phyloP scores from a whole-genome alignment of 768 basidiomycete species.

The Lactarius sanguifluus region DNA sequence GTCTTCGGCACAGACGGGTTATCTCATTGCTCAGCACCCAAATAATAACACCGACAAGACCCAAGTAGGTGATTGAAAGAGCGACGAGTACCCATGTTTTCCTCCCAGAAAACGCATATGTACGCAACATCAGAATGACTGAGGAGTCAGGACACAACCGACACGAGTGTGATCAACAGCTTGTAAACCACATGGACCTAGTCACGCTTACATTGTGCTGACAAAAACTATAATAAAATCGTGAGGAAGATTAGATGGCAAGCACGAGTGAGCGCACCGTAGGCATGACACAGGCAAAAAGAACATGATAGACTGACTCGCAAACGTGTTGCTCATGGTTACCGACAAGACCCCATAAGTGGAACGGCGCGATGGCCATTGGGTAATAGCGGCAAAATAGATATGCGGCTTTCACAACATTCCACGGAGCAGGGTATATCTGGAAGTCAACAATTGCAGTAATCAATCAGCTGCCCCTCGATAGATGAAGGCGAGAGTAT shows the following conservation, averaged over 20 bases:
- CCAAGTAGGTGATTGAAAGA: constrained; percentile 9
- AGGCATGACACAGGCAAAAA: constrained; percentile 20
- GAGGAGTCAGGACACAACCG: background rate
- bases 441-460: background rate
- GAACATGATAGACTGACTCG: constrained; percentile 6
- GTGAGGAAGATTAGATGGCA: background rate
- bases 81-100: constrained; percentile 1
- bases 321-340: constrained; percentile 13
- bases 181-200: background rate
- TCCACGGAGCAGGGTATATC: constrained; percentile 25
- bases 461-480: background rate
- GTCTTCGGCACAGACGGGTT: background rate
- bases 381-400: constrained; percentile 27
- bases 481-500: no score
- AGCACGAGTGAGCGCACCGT: constrained; percentile 9
- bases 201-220: constrained; percentile 19
- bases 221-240: constrained; percentile 6
- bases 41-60: constrained; percentile 10
- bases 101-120: constrained; percentile 26
- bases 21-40: constrained; percentile 18
- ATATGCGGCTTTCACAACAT: constrained; percentile 20
- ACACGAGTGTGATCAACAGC: constrained; percentile 2
- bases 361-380: constrained; percentile 20
- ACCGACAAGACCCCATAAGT: constrained; percentile 16
- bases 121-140: constrained; percentile 29